Conservation (phyloP, 1,284 basidiomycete species). For the Ustilago esculenta region DNA sequence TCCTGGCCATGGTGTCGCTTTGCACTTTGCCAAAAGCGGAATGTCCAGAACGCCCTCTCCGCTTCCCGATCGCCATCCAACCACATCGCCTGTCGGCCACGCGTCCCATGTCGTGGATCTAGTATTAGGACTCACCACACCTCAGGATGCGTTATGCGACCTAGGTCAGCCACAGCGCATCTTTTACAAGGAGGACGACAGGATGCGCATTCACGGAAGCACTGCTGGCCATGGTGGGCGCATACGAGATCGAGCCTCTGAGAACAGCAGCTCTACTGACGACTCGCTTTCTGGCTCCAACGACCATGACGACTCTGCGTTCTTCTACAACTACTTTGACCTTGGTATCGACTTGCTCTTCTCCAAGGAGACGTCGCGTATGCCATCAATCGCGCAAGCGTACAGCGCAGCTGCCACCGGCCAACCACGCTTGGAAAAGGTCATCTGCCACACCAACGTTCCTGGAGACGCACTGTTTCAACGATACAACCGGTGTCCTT, state of each 20-base stretch:
- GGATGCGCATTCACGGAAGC: conserved; percentile 43
- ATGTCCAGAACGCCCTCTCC: conserved; percentile 12
- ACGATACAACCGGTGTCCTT: conserved; percentile 45
- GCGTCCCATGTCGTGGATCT: conserved; percentile 21
- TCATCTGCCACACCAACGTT: conserved; percentile 48
- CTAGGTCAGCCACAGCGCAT: conserved; percentile 43
- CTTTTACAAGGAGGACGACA: conserved; percentile 50
- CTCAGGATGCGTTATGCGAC: conserved; percentile 45
- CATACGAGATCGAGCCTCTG: conserved; percentile 5
- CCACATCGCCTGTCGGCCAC: neutral
- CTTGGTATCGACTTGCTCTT: conserved; percentile 49
- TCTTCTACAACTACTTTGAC: conserved; percentile 57
- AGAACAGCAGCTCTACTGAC: conserved; percentile 15
- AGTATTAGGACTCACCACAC: conserved; percentile 34
- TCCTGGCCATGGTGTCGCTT: conserved; percentile 15
- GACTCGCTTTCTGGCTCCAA: conserved; percentile 5
- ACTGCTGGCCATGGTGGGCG: conserved; percentile 1
- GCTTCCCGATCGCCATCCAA: neutral
- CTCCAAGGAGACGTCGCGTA: conserved; percentile 19
- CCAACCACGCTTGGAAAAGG: conserved; percentile 44
- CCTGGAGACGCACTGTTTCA: conserved; percentile 48
- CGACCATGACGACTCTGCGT: conserved; percentile 34
- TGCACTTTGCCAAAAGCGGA: conserved; percentile 26
- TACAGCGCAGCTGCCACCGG: conserved; percentile 21
- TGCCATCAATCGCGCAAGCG: conserved; percentile 21